Base-by-base conservation (phyloP, 179 eudicot genomes). In the Corrigiola litoralis region DNA sequence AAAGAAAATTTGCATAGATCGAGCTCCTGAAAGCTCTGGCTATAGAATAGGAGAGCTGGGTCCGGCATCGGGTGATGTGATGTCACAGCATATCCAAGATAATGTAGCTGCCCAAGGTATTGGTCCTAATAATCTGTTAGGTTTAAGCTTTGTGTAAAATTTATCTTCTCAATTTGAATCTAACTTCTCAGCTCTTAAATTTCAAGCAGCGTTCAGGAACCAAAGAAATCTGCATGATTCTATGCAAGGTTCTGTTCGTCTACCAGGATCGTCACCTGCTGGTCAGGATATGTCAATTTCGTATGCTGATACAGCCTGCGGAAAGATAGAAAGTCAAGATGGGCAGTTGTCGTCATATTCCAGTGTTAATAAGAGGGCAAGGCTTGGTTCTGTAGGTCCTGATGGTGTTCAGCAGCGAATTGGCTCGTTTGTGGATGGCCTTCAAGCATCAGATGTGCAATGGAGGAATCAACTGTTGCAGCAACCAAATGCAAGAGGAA, bases 281-380 rank as follows among this genome's bases (percentile, higher is more conserved):
- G 81, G 86, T 49, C 94, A 76, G 70, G 89, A 94, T 53, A 73
- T 79, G 69, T 51, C 82, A 54, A 66, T 73, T 36, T 66, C 89
- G 41, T 82, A 82, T 57, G 41, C 77, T 49, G 90, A 80, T 52
- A 77, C 68, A 42, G 67, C 69, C 58, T 67, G 69, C 61, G 90
- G 77, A 54, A 90, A 81, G 79, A 67, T 85, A 78, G 97, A 88
- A 59, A 75, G 71, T 73, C 94, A 83, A 81, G 97, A 87, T 50
- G 94, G 79, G 12, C 86, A 76, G 61, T 47, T 76, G 59, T 77
- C 92, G 50, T 79, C 87, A 32, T 68, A 78, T 55, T 63, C 81
- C 24, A 46, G 32, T 71, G 41, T 79, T 70, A 82, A 68, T 73
- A 94, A 86, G 78, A 82, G 89, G 77, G 62, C 77, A 9, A 79